A percentile compares a stretch with the other conserved stretches of the same genome.
Conservation (phyloP, 192 early-diverging fungal genomes). For the Mortierella antarctica region DNA sequence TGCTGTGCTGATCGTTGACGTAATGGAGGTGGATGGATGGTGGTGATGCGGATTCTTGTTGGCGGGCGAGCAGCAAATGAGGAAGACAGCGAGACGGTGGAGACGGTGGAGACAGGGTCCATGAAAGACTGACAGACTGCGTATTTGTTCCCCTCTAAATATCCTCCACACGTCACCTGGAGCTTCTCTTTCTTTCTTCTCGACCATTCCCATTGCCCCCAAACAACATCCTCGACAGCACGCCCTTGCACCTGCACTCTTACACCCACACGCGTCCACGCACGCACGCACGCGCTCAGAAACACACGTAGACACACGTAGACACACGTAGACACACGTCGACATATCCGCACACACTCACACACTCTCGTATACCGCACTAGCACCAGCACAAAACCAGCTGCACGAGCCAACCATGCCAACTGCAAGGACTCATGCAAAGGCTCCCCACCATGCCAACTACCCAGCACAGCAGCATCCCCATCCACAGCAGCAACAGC, state of each 20-base stretch:
- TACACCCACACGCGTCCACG: too few species aligned
- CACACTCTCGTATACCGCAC: not conserved
- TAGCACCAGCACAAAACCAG: not conserved
- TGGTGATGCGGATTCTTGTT: not conserved
- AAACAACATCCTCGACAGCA: too few species aligned
- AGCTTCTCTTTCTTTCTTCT: too few species aligned
- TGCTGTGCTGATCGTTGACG: not conserved
- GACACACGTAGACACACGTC: too few species aligned
- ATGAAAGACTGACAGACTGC: not conserved
- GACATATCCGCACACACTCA: too few species aligned
- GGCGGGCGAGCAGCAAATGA: too few species aligned
- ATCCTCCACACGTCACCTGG: too few species aligned
- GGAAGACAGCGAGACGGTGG: not conserved
- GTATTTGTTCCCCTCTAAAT: too few species aligned
- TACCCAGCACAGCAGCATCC: constrained; percentile 40
- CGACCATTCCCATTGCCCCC: too few species aligned
- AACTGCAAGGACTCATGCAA: constrained; percentile 35
- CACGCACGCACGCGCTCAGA: too few species aligned
- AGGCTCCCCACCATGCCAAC: constrained; percentile 41
- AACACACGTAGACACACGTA: too few species aligned
- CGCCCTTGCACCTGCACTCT: too few species aligned
- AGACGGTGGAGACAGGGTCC: not conserved
- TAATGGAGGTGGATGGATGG: not conserved
- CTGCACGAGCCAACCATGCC: constrained; percentile 15
- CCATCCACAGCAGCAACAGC: constrained; percentile 48